Evolutionary conservation across 805 yeast species (phyloP).

Genomic region (Wickerhamiella parazyma): DNA sequence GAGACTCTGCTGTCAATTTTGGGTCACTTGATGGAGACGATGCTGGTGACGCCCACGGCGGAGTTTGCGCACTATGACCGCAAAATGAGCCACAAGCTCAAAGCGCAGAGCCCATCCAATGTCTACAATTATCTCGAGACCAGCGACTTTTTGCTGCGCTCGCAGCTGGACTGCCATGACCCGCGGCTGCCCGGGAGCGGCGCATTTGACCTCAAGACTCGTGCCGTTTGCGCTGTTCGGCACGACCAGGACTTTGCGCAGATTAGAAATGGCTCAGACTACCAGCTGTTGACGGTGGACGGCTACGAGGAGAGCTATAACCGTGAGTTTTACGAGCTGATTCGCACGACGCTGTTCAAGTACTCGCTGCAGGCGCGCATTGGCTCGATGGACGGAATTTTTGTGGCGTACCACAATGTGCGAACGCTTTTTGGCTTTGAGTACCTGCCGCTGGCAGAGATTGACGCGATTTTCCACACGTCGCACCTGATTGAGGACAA

Average conservation of each 20-base stretch:
- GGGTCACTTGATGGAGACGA: constrained; percentile 69
- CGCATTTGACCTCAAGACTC: constrained; percentile 78
- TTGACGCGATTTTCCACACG: constrained; percentile 52
- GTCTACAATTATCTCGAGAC: constrained; percentile 63
- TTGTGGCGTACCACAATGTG: constrained; percentile 80
- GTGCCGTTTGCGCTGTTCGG: constrained; percentile 81
- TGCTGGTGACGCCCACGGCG: constrained; percentile 48
- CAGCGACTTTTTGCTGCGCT: constrained; percentile 65
- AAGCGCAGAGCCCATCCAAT: constrained; percentile 10
- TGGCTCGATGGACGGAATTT: constrained; percentile 95
- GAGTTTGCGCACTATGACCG: constrained; percentile 34
- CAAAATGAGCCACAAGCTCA: constrained; percentile 9
- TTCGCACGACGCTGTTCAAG: constrained; percentile 63
- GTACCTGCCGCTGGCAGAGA: constrained; percentile 59
- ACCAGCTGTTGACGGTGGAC: constrained; percentile 44
- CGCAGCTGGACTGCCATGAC: constrained; percentile 81
- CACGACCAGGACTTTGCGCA: constrained; percentile 57
- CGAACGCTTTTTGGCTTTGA: constrained; percentile 76
- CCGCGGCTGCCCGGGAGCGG: constrained; percentile 75
- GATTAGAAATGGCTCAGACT: constrained; percentile 44
- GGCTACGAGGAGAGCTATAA: constrained; percentile 74
- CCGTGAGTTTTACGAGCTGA: constrained; percentile 63
- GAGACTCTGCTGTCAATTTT: constrained; percentile 57
- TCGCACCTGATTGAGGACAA: constrained; percentile 23
- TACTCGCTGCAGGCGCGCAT: constrained; percentile 85